phyloP scores from a whole-genome alignment of 192 early-diverging fungal genomes.

The Coemansia guatemalensis region DNA sequence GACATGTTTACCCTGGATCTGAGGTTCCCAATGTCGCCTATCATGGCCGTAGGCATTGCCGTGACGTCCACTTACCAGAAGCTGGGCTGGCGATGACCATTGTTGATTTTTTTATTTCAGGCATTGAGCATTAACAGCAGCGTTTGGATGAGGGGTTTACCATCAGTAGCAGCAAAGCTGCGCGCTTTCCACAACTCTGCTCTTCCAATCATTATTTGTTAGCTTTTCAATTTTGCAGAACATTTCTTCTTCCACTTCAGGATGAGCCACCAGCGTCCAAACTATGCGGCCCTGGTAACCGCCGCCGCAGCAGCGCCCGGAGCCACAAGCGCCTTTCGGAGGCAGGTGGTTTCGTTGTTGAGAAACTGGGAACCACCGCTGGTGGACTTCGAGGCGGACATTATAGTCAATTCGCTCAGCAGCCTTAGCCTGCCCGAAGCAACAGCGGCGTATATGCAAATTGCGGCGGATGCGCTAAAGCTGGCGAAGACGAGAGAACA shows the following conservation, averaged over 20 bases:
- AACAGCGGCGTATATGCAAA: slow-evolving; percentile 25
- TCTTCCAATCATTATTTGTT: neutral
- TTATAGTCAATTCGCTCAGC: neutral
- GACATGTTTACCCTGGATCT: slow-evolving; percentile 89
- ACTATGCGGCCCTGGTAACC: neutral
- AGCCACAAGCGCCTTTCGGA: neutral
- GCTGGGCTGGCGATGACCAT: slow-evolving; percentile 76
- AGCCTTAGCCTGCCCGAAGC: neutral
- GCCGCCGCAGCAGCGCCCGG: neutral
- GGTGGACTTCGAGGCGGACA: neutral
- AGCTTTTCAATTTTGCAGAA: neutral
- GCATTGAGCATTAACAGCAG: too few relatives aligned
- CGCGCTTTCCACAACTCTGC: neutral
- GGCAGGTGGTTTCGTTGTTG: neutral
- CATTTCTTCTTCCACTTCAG: neutral
- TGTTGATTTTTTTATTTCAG: too few relatives aligned
- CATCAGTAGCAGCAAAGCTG: too few relatives aligned
- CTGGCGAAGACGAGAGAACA: slow-evolving; percentile 23
- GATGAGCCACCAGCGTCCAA: neutral
- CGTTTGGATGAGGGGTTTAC: too few relatives aligned
- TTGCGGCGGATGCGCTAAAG: slow-evolving; percentile 22
- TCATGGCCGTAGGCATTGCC: slow-evolving; percentile 89
- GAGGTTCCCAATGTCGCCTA: slow-evolving; percentile 83
- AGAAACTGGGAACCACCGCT: neutral
- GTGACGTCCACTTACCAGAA: slow-evolving; percentile 89